Evolutionary conservation across 169 alveolate genomes (phyloP).

Genomic region (Plasmodium cynomolgi): DNA sequence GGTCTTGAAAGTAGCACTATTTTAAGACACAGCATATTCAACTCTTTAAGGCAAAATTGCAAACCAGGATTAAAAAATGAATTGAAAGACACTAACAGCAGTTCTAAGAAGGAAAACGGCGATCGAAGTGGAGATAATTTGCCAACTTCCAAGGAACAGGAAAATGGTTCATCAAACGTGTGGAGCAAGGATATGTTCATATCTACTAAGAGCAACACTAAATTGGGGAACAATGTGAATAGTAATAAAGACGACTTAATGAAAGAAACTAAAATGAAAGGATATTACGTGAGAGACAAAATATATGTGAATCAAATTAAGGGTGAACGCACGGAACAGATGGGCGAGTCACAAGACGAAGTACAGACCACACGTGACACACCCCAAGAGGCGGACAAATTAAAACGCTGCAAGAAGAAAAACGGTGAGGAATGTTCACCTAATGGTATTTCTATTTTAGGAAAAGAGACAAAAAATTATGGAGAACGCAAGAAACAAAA

Average conservation of each 20-base stretch:
- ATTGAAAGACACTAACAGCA: background rate
- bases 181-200: background rate
- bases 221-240: background rate
- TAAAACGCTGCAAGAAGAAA: background rate
- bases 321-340: background rate
- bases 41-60: slow-evolving; percentile 13
- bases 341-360: background rate
- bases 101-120: background rate
- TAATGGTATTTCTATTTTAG: background rate
- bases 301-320: background rate
- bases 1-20: slow-evolving; percentile 1
- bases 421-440: background rate
- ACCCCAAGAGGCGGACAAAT: slow-evolving; percentile 12
- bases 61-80: slow-evolving; percentile 2
- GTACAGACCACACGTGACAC: background rate
- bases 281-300: slow-evolving; percentile 13
- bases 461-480: background rate
- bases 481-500: slow-evolving; percentile 14
- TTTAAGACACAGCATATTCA: background rate
- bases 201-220: slow-evolving; percentile 2
- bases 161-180: slow-evolving; percentile 1
- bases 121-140: background rate
- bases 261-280: slow-evolving; percentile 13
- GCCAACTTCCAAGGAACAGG: slow-evolving; percentile 12
- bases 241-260: slow-evolving; percentile 3